phyloP scores from a whole-genome alignment of 2,329 filamentous ascomycete genomes.

The Paraphoma sp. region DNA sequence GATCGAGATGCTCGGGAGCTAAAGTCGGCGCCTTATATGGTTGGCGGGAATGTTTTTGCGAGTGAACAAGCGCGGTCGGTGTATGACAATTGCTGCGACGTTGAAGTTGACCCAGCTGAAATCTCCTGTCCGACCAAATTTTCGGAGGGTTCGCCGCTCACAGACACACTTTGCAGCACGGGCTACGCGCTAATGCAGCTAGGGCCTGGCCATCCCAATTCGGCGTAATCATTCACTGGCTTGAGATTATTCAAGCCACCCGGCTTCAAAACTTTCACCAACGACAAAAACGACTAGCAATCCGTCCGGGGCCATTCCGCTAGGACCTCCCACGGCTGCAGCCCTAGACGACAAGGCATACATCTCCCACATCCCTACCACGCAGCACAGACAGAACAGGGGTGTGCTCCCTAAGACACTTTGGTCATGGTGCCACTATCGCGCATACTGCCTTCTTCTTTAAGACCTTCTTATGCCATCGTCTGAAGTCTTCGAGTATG shows the following conservation, averaged over 20 bases:
- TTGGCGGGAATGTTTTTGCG: neutral
- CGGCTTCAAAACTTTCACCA: conserved; percentile 12
- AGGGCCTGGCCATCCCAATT: conserved; percentile 5
- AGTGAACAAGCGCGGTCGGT: neutral
- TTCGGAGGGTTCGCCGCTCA: neutral
- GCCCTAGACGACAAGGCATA: conserved; percentile 16
- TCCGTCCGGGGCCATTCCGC: conserved; percentile 22
- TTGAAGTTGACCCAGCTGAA: conserved; percentile 3
- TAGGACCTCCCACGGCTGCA: conserved; percentile 26
- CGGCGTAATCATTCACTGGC: conserved; percentile 4
- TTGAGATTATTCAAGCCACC: conserved; percentile 3
- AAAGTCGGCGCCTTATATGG: neutral
- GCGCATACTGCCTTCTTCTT: conserved; percentile 21
- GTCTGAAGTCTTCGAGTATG: conserved; percentile 28
- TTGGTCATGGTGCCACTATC: conserved; percentile 30
- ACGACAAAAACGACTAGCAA: conserved; percentile 13
- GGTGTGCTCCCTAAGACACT: conserved; percentile 15
- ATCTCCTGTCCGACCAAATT: conserved; percentile 1
- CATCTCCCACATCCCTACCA: conserved; percentile 18
- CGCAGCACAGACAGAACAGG: conserved; percentile 25
- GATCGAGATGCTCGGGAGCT: neutral
- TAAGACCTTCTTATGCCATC: conserved; percentile 35
- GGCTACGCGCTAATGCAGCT: conserved; percentile 6
- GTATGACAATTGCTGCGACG: neutral
- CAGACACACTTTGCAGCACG: conserved; percentile 7